Base-by-base conservation (phyloP, 352 stramenopile species). In the Hyaloperonospora brassicae region DNA sequence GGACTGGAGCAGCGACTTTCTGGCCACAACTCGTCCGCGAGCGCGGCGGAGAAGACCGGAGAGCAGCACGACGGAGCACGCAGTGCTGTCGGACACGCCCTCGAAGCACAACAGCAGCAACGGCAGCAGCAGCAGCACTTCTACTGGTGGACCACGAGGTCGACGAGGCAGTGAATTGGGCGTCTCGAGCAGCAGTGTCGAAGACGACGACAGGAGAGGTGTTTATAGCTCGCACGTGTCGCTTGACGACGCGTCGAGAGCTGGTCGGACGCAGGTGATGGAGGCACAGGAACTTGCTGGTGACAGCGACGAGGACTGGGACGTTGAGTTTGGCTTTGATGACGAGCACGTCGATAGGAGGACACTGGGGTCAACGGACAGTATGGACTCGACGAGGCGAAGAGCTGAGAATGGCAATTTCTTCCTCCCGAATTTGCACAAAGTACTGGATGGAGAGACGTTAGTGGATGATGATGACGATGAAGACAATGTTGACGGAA, bases 381-480 rank as follows among this genome's bases (percentile, higher is more conserved):
- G 64, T 34, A 69, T 89, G 55, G 79, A 89, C 43, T 48, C 74
- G 25, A 83, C 70, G n/a, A 62, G 79, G 1, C 50, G 79, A 42
- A 63, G 80, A 11, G 68, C 78, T 1, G 78, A 88, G 57, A 91
- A 91, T 51, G 84, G 84, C 64, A 91, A 91, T 57, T 87, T 89
- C 48, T 91, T 91, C 43, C 48, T 91, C 38, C 70, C 73, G 2
- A 83, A 86, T 49, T 70, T 89, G 38, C 80, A 88, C 59, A 74
- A 89, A 48, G 79, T 89, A 46, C 78, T 89, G 71, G 81, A 84
- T 44, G 78, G 79, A 5, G 79, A 91, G 17, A 75, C 68, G 12
- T 61, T 91, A 5, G 64, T 61, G 0, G 75, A 85, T 31, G 73
- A 84, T 25, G 73, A 84, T 35, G 64, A 75, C 14, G 49, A 62